Evolutionary conservation across 495 filamentous ascomycete species (phyloP), one percentile per base, ranked within the genome.

Genomic region (Hapsidospora chrysogenum): DNA sequence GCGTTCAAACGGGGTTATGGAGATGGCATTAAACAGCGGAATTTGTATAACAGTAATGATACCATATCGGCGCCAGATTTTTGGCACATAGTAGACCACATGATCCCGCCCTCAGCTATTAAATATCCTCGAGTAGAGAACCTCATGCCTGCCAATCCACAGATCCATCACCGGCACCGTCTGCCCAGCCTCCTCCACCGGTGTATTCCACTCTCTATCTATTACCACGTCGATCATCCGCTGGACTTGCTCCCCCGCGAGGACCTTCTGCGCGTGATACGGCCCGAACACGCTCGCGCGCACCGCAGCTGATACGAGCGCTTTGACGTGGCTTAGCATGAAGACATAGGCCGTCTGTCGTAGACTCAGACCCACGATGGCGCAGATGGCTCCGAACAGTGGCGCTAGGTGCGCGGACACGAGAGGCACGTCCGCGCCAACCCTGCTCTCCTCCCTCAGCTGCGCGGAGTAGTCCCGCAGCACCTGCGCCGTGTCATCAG

Each of bases 101-200:
- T 22, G 11, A 25, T 40, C 17, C 10, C 9, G 6, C 49, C 35
- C n/a, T 52, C 37, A 72, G 36, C 65, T 68, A 52, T 97, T 96
- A 47, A 97, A 97, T 33, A 97, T 96, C 51, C 89, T 74, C 42
- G 82, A 92, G 58, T 97, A 97, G 26, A 97, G 56, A 51, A 93
- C 53, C 64, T 97, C 89, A 58, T 97, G 89, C 51, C 89, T 72
- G 9, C 92, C 89, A 38, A 92, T 64, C 84, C 87, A 97, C 29
- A 97, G 49, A 68, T 97, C 89, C 63, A 95, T 69, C 13, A 77
- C 72, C 6, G 86, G 85, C 26, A 87, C 79, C 17, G 64, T 68
- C 61, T 95, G 85, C n/a, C 79, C 87, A 1, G 85, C 87, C 48
- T 81, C 66, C 41, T 85, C 80, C 3, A 82, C 64, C 6, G 38